Conservation (phyloP, 805 yeast genomes). For the Jamesozyma rosinii region DNA sequence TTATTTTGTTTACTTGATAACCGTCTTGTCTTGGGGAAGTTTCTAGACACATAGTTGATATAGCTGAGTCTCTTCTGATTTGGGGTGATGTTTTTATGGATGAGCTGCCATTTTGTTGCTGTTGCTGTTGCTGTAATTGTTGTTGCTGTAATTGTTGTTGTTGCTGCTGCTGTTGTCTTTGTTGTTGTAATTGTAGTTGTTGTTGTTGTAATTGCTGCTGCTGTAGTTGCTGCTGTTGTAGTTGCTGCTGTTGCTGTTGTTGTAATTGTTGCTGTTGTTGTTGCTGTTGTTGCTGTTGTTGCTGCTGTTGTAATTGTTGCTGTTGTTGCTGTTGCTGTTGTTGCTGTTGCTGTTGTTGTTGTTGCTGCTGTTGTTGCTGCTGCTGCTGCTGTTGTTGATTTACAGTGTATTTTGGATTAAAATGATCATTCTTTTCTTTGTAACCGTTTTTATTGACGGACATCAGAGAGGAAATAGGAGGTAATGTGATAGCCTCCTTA, state of each 20-base stretch:
- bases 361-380: neutral
- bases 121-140: neutral
- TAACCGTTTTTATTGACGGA: neutral
- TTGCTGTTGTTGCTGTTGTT: neutral
- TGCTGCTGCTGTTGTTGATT: neutral
- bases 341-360: neutral
- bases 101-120: neutral
- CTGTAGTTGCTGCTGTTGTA: neutral
- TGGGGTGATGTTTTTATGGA: neutral
- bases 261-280: neutral
- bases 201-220: neutral
- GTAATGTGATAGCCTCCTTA: neutral
- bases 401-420: neutral
- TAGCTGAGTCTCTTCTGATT: neutral
- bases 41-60: neutral
- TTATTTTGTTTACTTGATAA: neutral
- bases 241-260: neutral
- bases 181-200: neutral
- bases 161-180: neutral
- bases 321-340: neutral
- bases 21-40: constrained; percentile 1
- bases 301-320: neutral
- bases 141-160: neutral
- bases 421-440: neutral
- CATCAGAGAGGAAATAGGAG: constrained; percentile 4